Evolutionary conservation across 805 yeast genomes (phyloP), one percentile per base, ranked within the genome.

Genomic region (Pichia rugopelliculosa): DNA sequence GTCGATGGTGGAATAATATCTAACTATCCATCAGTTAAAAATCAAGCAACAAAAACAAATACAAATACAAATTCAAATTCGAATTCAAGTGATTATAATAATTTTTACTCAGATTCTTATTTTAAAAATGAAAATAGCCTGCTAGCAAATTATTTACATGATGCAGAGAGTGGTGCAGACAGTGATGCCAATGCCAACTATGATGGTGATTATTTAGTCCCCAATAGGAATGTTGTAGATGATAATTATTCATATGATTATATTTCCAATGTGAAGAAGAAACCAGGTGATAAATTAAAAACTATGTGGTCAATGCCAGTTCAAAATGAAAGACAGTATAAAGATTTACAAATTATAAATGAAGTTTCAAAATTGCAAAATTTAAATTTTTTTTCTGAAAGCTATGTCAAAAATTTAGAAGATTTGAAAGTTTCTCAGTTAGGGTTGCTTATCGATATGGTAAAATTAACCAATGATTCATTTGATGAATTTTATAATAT

Each of bases 311-410:
- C 88, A 8, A 70, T 72, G 42, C 81, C 78, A 20, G 81, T 85
- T 46, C 69, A 77, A 51, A 89, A 82, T 65, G 96, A 87, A 64
- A 74, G 76, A 57, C 70, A 87, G 41, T 90, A 96, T 95, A 82
- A 91, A 7, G 95, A 87, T 55, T 81, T 89, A 43, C 96, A 86
- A 57, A 83, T 86, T 0, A 71, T 91, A 52, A 90, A 87, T 53
- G 95, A 87, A 53, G 93, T 88, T 8, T 75, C 76, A 48, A 71
- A 70, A 44, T 72, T 83, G 70, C 79, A 57, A 53, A 73, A 63
- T 42, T 73, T 72, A 38, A 71, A 74, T n/a, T 76, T 70, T 57
- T 80, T 80, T 58, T 76, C 75, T 47, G 69, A 65, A 6, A 62
- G 68, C 38, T 84, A 82, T 59, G 69, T 72, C 17, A 63, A 67